Base-by-base conservation (phyloP, 352 stramenopile genomes). In the Pythium graminicola region DNA sequence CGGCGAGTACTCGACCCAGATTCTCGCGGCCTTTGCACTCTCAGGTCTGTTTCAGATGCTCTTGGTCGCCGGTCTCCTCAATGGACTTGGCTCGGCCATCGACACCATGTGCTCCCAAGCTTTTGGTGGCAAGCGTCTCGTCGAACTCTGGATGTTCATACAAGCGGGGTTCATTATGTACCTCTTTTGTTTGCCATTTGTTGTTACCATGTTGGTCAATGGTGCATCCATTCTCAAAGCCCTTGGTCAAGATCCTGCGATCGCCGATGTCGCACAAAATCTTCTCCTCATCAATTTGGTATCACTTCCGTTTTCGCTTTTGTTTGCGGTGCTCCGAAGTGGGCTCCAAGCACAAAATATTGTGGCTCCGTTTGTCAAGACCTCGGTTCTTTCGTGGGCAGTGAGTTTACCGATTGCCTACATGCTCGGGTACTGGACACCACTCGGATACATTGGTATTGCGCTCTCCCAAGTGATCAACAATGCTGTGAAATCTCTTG, bases 321-420 rank as follows among this genome's bases (percentile, higher is more conserved):
- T 81, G 32, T 86, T 76, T 55, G 67, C 74, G 3, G 61, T 85
- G 24, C 54, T 82, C 31, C 73, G 73, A n/a, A 82, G 74, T 51
- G 66, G 70, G 7, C 50, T 89, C 6, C 77, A 89, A 52, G 74
- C 74, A 10, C 77, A 89, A 54, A 85, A 86, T 54, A 81, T 86
- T n/a, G 72, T 85, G 4, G 54, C 68, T 14, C 75, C 77, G 5
- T 81, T 85, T 17, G 66, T 80, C 14, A 17, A 71, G 39, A 63
- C 67, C n/a, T 76, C 72, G n/a, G 28, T 76, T 17, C 57, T 75
- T 17, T 72, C 73, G 52, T 82, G 73, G 49, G 31, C 63, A 14
- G 16, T 80, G n/a, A 84, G 66, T 33, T 59, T 73, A 13, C 53
- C 64, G 20, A 60, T 70, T 10, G 76, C 74, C 2, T 89, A 85